Evolutionary conservation across 2,329 filamentous ascomycete species (phyloP).

Genomic region (Diaporthe velutina): DNA sequence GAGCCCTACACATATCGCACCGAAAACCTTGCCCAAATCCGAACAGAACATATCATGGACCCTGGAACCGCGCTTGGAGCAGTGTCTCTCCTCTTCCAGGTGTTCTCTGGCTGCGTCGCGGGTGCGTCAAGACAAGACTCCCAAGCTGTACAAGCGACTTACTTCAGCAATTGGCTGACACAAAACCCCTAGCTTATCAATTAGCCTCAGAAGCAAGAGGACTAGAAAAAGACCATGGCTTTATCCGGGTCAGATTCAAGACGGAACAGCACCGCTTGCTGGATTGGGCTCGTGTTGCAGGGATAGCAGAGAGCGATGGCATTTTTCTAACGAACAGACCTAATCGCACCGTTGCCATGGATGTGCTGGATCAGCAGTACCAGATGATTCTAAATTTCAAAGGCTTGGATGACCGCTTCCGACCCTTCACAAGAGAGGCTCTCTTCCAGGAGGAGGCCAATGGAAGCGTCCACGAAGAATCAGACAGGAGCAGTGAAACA

Average conservation of each 20-base stretch:
- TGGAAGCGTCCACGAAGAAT: accelerated
- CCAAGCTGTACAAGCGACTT: neutral
- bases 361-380: neutral
- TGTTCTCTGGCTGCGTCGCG: constrained; percentile 6
- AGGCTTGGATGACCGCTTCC: neutral
- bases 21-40: accelerated
- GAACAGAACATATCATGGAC: neutral
- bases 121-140: neutral
- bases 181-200: neutral
- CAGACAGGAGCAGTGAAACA: accelerated
- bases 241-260: neutral
- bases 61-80: constrained; percentile 3
- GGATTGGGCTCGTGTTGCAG: constrained; percentile 8
- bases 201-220: neutral
- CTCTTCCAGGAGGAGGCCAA: neutral
- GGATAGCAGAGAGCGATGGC: neutral
- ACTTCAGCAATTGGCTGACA: neutral
- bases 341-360: neutral
- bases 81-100: constrained; percentile 1
- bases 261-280: constrained; percentile 7
- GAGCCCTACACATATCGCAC: neutral
- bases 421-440: neutral
- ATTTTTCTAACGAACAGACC: neutral
- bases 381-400: constrained; percentile 2
- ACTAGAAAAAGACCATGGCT: neutral